Conservation (phyloP, 139 green algal genomes). For the Picochlorum sp. region DNA sequence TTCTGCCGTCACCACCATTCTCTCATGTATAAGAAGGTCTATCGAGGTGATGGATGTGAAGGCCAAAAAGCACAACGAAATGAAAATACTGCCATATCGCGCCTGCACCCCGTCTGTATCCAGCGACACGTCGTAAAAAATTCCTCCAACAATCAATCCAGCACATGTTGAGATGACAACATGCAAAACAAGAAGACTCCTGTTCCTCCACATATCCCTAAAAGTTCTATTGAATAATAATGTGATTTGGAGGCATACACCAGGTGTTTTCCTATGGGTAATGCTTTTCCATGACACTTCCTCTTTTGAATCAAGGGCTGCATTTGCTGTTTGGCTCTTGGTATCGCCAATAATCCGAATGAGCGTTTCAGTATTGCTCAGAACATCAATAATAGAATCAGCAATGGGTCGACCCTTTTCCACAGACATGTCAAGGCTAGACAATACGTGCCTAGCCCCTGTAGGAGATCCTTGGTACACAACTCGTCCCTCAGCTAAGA, state of each 20-base stretch:
- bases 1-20: conserved; percentile 40
- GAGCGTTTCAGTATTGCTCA: conserved; percentile 26
- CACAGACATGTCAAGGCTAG: conserved; percentile 28
- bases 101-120: conserved; percentile 57
- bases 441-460: conserved; percentile 18
- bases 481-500: conserved; percentile 48
- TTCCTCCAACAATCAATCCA: conserved; percentile 48
- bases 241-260: conserved; percentile 38
- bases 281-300: neutral
- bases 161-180: conserved; percentile 38
- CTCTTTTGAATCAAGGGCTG: neutral
- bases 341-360: conserved; percentile 7
- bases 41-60: conserved; percentile 64
- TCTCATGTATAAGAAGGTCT: conserved; percentile 57
- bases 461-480: conserved; percentile 40
- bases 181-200: conserved; percentile 52
- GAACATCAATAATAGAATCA: conserved; percentile 41
- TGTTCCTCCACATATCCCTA: conserved; percentile 64
- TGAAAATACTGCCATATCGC: conserved; percentile 61
- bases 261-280: neutral
- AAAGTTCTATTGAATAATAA: conserved; percentile 56
- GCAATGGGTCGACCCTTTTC: conserved; percentile 16
- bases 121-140: conserved; percentile 48
- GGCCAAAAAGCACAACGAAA: conserved; percentile 63
- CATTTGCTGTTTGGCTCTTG: neutral